Evolutionary conservation across 1,284 basidiomycete genomes (phyloP), one percentile per base, ranked within the genome.

Genomic region (Ceratobasidium papillatum): DNA sequence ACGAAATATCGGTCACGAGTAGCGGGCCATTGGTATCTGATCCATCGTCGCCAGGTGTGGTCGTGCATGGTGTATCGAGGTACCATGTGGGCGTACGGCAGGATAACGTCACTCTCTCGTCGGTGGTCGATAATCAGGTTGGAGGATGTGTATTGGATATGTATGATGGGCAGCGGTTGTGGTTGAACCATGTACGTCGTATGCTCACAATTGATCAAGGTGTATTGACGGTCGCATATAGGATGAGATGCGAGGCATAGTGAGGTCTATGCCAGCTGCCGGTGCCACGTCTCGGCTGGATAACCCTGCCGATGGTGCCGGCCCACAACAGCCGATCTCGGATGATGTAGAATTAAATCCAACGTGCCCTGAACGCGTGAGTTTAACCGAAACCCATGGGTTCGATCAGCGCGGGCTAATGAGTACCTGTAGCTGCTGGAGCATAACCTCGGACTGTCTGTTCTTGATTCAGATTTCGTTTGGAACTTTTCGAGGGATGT

Each of bases 111-210:
- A 64, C 62, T 8, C 27, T 64, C 5, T 43, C 47, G 45, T n/a
- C 22, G 22, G 12, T 34, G 17, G 45, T 5, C 0, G 19, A 32
- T 25, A 22, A 12, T 22, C 25, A 22, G 3, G 2, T n/a, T 12
- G 17, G 12, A 14, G 45, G 62, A 47, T 64, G 62, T 34, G 22
- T 47, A 14, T 7, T 64, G 30, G 41, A 25, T 1, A 49, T 64
- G 62, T 64, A 64, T 9, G 62, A 64, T 9, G 62, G 62, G 47
- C 45, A 51, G 27, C 25, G 27, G 14, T n/a, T n/a, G 25, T 49
- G 12, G 43, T 30, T 64, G 17, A 12, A 34, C 22, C 43, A 51
- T 22, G 62, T 64, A 27, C 27, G 41, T 19, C 12, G 27, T 3
- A 3, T 12, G 22, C 8, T 45, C 38, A 5, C 41, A 22, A 3